phyloP scores from a whole-genome alignment of 768 basidiomycete species.

The Candolleomyces aberdarensis region DNA sequence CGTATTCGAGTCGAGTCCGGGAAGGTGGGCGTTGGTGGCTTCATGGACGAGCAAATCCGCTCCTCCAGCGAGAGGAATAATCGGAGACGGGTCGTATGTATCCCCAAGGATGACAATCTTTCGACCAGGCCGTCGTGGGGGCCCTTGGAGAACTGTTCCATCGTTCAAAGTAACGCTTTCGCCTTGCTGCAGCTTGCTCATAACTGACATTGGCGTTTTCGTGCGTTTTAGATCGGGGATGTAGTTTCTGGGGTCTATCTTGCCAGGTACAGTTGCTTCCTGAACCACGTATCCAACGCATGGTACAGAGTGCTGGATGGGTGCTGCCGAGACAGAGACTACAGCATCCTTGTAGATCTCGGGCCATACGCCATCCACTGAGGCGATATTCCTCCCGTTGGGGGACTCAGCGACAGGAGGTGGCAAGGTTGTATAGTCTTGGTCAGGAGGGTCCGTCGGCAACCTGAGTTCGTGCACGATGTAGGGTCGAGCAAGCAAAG shows the following conservation, averaged over 20 bases:
- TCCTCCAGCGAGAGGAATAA: slow-evolving; percentile 54
- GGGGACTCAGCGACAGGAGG: slow-evolving; percentile 53
- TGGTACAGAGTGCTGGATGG: slow-evolving; percentile 76
- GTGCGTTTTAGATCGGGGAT: slow-evolving; percentile 68
- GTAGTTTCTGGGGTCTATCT: slow-evolving; percentile 67
- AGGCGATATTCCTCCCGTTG: slow-evolving; percentile 60
- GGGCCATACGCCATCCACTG: slow-evolving; percentile 59
- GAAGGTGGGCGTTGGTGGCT: slow-evolving; percentile 84
- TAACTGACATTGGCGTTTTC: slow-evolving; percentile 62
- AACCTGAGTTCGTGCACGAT: slow-evolving; percentile 82
- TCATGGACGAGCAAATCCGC: slow-evolving; percentile 83
- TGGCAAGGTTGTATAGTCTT: slow-evolving; percentile 47
- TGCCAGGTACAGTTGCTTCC: slow-evolving; percentile 73
- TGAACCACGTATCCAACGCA: slow-evolving; percentile 77
- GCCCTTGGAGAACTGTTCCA: slow-evolving; percentile 70
- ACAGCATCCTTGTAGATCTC: slow-evolving; percentile 56
- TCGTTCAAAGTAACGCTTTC: slow-evolving; percentile 62
- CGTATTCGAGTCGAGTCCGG: slow-evolving; percentile 55
- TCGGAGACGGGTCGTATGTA: slow-evolving; percentile 75
- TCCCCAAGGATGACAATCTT: slow-evolving; percentile 85
- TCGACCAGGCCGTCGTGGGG: slow-evolving; percentile 60
- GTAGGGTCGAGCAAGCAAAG: slow-evolving; percentile 61
- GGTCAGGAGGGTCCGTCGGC: slow-evolving; percentile 51
- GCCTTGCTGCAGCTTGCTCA: slow-evolving; percentile 66
- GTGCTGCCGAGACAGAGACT: slow-evolving; percentile 69